A percentile compares a stretch with the other conserved stretches of the same genome.
These are phyloP conservation scores for Cudoniella acicularis DNA, from an alignment of 495 filamentous ascomycete species.

Conservation along the genomic window DNA sequence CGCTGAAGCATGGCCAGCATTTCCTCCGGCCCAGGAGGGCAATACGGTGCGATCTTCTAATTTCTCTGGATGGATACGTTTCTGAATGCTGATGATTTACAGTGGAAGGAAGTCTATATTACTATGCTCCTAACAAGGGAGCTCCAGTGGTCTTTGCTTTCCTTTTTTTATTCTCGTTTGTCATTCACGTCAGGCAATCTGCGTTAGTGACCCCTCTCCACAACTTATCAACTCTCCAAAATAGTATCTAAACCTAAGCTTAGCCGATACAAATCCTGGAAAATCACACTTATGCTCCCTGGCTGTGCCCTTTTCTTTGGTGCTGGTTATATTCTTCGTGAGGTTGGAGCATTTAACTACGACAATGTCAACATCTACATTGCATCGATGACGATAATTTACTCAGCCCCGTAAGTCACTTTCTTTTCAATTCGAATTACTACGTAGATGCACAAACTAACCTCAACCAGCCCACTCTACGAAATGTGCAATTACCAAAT, in stretches of 20 bases:
- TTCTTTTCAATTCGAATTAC: neutral
- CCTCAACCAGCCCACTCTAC: slow-evolving; percentile 54
- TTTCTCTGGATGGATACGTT: too few relatives aligned
- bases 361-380: slow-evolving; percentile 53
- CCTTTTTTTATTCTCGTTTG: slow-evolving; percentile 56
- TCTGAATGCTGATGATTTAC: too few relatives aligned
- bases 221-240: neutral
- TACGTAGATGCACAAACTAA: neutral
- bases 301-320: slow-evolving; percentile 41
- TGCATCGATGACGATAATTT: slow-evolving; percentile 49
- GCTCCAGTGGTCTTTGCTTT: slow-evolving; percentile 63
- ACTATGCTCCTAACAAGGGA: slow-evolving; percentile 69
- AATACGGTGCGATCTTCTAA: too few relatives aligned
- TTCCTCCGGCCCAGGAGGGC: too few relatives aligned
- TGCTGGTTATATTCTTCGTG: slow-evolving; percentile 55
- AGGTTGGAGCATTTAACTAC: slow-evolving; percentile 56
- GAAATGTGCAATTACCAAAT: slow-evolving; percentile 70
- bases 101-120: slow-evolving; percentile 60
- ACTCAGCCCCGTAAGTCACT: slow-evolving; percentile 53
- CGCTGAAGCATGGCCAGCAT: too few relatives aligned
- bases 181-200: slow-evolving; percentile 58
- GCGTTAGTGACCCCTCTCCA: slow-evolving; percentile 36
- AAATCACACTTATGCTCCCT: slow-evolving; percentile 49
- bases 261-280: slow-evolving; percentile 41
- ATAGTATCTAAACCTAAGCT: neutral